phyloP scores from a whole-genome alignment of 352 stramenopile species.

The Albugo candida region DNA sequence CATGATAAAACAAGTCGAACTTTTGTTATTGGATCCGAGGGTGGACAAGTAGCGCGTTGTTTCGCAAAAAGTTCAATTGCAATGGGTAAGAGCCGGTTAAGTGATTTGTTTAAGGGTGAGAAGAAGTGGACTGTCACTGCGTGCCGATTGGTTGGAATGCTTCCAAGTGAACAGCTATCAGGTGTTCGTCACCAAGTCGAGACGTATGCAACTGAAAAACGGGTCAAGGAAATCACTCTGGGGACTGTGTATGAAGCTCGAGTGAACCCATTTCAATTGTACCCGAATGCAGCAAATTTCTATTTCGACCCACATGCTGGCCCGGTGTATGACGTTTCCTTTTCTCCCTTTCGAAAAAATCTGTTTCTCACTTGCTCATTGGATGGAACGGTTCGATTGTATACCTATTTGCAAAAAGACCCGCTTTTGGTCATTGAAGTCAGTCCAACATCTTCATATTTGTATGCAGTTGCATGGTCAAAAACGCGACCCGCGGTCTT shows the following conservation, averaged over 20 bases:
- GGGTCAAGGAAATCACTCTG: constrained; percentile 50
- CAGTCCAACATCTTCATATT: constrained; percentile 29
- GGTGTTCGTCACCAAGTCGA: constrained; percentile 51
- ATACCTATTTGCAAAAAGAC: constrained; percentile 38
- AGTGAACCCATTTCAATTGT: constrained; percentile 31
- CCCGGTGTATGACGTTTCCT: constrained; percentile 59
- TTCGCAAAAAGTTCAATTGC: constrained; percentile 25
- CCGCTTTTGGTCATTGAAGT: constrained; percentile 47
- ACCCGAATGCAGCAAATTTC: constrained; percentile 52
- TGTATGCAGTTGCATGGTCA: constrained; percentile 61
- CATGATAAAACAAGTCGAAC: constrained; percentile 47
- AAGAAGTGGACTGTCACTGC: constrained; percentile 67
- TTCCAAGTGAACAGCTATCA: constrained; percentile 19
- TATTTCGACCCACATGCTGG: constrained; percentile 47
- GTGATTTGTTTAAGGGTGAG: constrained; percentile 39
- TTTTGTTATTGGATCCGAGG: constrained; percentile 60
- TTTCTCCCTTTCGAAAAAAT: constrained; percentile 69
- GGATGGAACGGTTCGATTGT: constrained; percentile 64
- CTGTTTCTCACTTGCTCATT: constrained; percentile 58
- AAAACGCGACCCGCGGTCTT: constrained; percentile 60
- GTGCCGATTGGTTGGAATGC: constrained; percentile 29
- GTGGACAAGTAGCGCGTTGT: constrained; percentile 39
- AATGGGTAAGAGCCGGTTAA: constrained; percentile 8
- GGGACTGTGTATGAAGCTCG: constrained; percentile 57
- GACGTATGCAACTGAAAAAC: constrained; percentile 18